These are phyloP conservation scores for Tagetes patula DNA, from an alignment of 129 eudicot genomes.

Conservation along the genomic window DNA sequence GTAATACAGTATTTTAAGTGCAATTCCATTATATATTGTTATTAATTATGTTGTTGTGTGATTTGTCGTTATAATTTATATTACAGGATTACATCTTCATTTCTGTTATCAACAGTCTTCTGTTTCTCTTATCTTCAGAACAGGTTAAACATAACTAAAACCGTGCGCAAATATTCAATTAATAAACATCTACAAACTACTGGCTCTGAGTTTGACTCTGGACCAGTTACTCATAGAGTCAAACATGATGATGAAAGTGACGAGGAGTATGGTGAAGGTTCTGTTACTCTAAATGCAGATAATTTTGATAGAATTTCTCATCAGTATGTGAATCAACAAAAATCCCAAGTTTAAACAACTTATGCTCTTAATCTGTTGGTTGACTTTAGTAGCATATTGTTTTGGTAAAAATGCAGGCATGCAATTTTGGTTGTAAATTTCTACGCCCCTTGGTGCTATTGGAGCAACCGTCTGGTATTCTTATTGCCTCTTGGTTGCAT, in stretches of 20 bases:
- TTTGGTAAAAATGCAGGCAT: constrained; percentile 57
- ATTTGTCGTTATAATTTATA: not conserved
- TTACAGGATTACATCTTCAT: constrained; percentile 11
- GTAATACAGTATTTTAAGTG: not conserved
- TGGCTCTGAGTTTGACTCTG: constrained; percentile 73
- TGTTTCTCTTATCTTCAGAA: constrained; percentile 59
- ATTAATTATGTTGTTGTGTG: constrained; percentile 14
- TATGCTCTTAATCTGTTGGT: not conserved
- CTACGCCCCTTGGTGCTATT: constrained; percentile 95
- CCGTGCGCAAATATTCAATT: constrained; percentile 77
- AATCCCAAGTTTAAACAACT: not conserved
- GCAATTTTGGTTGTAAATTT: constrained; percentile 85
- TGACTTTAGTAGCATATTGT: constrained; percentile 6
- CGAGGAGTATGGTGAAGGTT: constrained; percentile 83
- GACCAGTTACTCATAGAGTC: constrained; percentile 41
- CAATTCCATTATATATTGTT: not conserved
- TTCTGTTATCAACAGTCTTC: constrained; percentile 28
- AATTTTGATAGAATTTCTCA: constrained; percentile 77
- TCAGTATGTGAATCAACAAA: constrained; percentile 51
- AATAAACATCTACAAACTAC: constrained; percentile 57
- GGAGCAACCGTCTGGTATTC: constrained; percentile 92
- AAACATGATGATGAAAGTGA: constrained; percentile 86
- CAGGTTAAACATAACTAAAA: constrained; percentile 94
- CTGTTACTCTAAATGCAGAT: constrained; percentile 53
- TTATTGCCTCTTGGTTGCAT: constrained; percentile 18